phyloP scores from a whole-genome alignment of 139 green algal species.

The Auxenochlorella pyrenoidosa region DNA sequence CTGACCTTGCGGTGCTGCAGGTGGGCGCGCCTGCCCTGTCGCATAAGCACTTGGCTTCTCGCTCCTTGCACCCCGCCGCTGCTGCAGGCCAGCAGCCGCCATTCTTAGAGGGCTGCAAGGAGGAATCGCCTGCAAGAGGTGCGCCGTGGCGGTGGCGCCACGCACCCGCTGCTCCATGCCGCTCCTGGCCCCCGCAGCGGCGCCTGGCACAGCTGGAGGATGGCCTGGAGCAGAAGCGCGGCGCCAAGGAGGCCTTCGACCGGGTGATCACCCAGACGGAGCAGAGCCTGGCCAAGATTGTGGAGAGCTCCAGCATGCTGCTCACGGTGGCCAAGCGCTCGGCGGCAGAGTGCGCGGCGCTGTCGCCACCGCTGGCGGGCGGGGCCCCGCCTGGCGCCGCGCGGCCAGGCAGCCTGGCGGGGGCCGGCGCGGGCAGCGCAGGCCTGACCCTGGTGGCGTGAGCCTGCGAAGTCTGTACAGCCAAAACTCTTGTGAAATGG shows the following conservation, averaged over 20 bases:
- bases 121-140: too few species aligned
- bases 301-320: conserved; percentile 81
- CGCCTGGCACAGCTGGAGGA: conserved; percentile 7
- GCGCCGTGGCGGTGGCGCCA: too few species aligned
- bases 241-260: conserved; percentile 9
- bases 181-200: neutral
- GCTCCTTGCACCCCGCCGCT: too few species aligned
- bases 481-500: too few species aligned
- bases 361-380: neutral
- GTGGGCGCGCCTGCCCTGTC: too few species aligned
- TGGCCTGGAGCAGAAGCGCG: neutral
- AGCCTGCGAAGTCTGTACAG: too few species aligned
- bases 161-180: too few species aligned
- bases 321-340: conserved; percentile 78
- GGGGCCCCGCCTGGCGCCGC: neutral
- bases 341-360: conserved; percentile 12
- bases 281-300: conserved; percentile 78
- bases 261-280: conserved; percentile 66
- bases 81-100: too few species aligned
- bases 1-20: conserved; percentile 63
- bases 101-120: too few species aligned
- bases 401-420: neutral
- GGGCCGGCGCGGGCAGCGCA: neutral
- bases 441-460: too few species aligned
- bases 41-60: too few species aligned